Evolutionary conservation across 768 basidiomycete species (phyloP), one percentile per base, ranked within the genome.

Genomic region (Lentinula aciculospora): DNA sequence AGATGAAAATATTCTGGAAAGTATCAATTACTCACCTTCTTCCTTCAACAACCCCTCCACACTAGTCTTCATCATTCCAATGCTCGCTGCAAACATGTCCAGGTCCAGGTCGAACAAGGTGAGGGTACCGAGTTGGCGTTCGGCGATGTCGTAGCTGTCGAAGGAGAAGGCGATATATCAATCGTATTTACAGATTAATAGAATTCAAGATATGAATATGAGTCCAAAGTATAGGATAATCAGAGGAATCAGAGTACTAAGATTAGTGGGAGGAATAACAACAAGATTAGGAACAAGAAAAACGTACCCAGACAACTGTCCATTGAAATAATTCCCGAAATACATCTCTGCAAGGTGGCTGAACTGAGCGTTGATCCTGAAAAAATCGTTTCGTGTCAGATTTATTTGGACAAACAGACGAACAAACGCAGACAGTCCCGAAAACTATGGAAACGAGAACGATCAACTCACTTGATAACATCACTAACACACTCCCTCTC

Each of bases 401-500:
- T 44, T 32, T 19, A 27, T n/a, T 13, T 34, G 50, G 25, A 48
- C 15, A 23, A 8, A 31, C 13, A n/a, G 37, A 21, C 40, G 19
- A 21, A 6, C 15, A 42, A 23, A 21, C n/a, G n/a, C n/a, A 21
- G 6, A 21, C 15, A 42, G n/a, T 15, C 17, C 19, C 3, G 21
- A 25, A 51, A 27, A 15, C 46, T 28, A 57, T 1, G n/a, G 53
- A 19, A 9, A 17, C 21, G 8, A 27, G 29, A 50, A 34, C 27
- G 19, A 29, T 31, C 3, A 9, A 74, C 88, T 58, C 65, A 95
- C 95, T 89, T 94, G 62, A 81, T 77, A 42, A 98, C 77, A 67
- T 98, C 97, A 63, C 80, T 86, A 19, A 92, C 92, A 70, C 95
- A 98, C 66, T 98, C 96, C 74, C 88, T 82, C 70, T 94, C 95